Percentiles rank a stretch among this genome's conserved stretches.
These are phyloP conservation scores for Cladophialophora bantiana DNA, from an alignment of 2,329 filamentous ascomycete species.

Conservation along the genomic window DNA sequence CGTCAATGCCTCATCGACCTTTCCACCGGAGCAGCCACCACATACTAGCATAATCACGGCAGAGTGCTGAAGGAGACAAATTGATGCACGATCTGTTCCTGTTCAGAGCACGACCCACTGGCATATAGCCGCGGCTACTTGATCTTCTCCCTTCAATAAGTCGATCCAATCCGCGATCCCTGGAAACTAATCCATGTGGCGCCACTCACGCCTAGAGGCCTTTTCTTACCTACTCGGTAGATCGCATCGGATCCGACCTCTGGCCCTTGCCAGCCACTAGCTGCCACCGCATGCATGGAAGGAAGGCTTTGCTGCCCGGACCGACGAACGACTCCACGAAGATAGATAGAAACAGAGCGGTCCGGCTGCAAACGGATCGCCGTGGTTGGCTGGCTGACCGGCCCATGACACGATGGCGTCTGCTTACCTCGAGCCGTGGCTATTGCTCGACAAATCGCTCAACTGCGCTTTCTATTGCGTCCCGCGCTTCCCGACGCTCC, in stretches of 20 bases:
- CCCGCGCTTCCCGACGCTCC: not conserved
- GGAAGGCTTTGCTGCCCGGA: not conserved
- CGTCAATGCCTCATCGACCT: not conserved
- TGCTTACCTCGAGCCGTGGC: not conserved
- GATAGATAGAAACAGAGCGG: not conserved
- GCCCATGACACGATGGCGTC: too few species aligned
- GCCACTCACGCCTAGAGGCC: not conserved
- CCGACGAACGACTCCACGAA: not conserved
- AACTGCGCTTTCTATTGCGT: not conserved
- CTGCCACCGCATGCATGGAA: too few species aligned
- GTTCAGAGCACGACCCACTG: not conserved
- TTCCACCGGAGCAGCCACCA: not conserved
- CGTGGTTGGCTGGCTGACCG: too few species aligned
- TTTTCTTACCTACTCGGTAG: not conserved
- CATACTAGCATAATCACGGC: not conserved
- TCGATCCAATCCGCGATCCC: not conserved
- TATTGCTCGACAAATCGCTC: not conserved
- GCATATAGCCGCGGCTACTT: conserved; percentile 1
- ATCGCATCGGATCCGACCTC: not conserved
- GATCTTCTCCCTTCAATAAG: not conserved
- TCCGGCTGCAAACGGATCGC: too few species aligned
- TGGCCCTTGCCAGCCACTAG: not conserved
- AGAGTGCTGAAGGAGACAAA: not conserved
- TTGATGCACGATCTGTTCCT: not conserved
- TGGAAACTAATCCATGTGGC: not conserved